These are phyloP conservation scores for Blumeria graminis DNA, from an alignment of 2,329 filamentous ascomycete genomes.

Conservation along the genomic window DNA sequence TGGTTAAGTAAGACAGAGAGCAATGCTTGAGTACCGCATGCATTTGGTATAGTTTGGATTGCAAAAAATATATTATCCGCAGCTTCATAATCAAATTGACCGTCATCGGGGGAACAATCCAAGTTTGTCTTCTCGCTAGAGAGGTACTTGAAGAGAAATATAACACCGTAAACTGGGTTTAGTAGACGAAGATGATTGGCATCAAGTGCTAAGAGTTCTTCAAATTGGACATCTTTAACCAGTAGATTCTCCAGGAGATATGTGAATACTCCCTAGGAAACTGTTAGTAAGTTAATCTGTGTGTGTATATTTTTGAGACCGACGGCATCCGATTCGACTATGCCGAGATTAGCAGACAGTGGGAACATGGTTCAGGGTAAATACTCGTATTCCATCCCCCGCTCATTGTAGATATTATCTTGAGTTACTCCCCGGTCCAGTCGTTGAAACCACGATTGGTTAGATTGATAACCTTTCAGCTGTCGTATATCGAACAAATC, in stretches of 20 bases:
- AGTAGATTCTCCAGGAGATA: slow-evolving; percentile 83
- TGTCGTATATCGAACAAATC: too few species aligned
- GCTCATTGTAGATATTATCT: slow-evolving; percentile 26
- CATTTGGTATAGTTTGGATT: slow-evolving; percentile 92
- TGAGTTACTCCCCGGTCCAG: too few species aligned
- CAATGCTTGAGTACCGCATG: slow-evolving; percentile 87
- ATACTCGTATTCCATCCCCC: slow-evolving; percentile 84
- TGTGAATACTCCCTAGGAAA: slow-evolving; percentile 64
- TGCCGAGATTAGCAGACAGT: slow-evolving; percentile 1
- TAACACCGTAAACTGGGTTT: slow-evolving; percentile 74
- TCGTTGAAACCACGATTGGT: too few species aligned
- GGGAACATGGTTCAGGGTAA: slow-evolving; percentile 10
- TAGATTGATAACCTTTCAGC: too few species aligned
- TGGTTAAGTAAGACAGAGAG: slow-evolving; percentile 83
- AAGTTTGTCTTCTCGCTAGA: slow-evolving; percentile 39
- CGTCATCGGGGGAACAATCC: slow-evolving; percentile 43
- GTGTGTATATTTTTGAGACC: slow-evolving; percentile 13
- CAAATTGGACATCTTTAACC: slow-evolving; percentile 83
- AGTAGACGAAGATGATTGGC: slow-evolving; percentile 45
- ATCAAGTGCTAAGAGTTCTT: slow-evolving; percentile 82
- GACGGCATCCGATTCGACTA: slow-evolving; percentile 86
- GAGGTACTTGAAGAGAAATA: slow-evolving; percentile 96
- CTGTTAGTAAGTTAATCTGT: slow-evolving; percentile 6
- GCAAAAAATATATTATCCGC: slow-evolving; percentile 75
- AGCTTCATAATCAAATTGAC: slow-evolving; percentile 53